These are phyloP conservation scores for Colletotrichum endophyticum DNA, from an alignment of 2,329 filamentous ascomycete species.

Conservation along the genomic window DNA sequence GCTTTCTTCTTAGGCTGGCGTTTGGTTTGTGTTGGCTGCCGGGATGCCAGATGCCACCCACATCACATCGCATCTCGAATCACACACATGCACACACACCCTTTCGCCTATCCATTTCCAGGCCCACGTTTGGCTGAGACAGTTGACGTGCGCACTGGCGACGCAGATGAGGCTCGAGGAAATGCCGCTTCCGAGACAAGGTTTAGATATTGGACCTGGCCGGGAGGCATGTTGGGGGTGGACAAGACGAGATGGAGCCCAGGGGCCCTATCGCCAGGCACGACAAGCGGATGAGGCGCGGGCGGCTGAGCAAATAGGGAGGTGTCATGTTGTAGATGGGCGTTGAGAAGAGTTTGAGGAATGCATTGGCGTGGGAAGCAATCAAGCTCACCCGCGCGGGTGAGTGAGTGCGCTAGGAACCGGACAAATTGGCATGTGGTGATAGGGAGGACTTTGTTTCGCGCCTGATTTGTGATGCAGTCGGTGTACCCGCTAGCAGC, in stretches of 20 bases:
- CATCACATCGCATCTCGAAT: not conserved
- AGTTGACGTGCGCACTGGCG: constrained; percentile 1
- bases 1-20: not conserved
- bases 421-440: not conserved
- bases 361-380: not conserved
- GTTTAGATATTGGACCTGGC: not conserved
- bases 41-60: not conserved
- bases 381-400: constrained; percentile 5
- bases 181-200: constrained; percentile 16
- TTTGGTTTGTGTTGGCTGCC: not conserved
- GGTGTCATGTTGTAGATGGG: not conserved
- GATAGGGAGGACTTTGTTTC: not conserved
- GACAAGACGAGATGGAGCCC: not conserved
- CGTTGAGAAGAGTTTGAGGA: not conserved
- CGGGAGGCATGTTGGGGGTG: not conserved
- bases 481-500: not conserved
- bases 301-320: not conserved
- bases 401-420: not conserved
- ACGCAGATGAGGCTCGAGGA: constrained; percentile 2
- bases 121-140: constrained; percentile 9
- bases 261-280: not conserved
- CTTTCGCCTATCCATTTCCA: not conserved
- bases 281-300: not conserved
- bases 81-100: not conserved
- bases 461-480: fast-evolving